phyloP scores from a whole-genome alignment of 2,329 filamentous ascomycete genomes.

The Penicillium sp. region DNA sequence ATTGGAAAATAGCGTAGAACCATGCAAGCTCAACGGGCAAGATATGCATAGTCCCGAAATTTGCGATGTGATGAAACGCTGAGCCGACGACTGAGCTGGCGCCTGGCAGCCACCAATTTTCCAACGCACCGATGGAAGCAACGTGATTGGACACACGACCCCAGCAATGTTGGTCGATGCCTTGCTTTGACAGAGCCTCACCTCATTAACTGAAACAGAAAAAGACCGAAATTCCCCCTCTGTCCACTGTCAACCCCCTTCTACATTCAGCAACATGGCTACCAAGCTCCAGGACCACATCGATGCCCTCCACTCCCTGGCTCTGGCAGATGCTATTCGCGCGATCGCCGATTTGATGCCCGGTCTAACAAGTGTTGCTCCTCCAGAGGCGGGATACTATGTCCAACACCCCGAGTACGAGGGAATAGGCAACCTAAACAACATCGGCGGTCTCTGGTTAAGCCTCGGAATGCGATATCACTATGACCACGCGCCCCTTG shows the following conservation, averaged over 20 bases:
- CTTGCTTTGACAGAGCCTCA: not conserved
- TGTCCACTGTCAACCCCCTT: too few relatives aligned
- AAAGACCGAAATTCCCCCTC: not conserved
- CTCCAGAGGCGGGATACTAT: constrained; percentile 11
- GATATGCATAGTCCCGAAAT: not conserved
- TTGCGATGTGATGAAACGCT: not conserved
- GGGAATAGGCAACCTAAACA: constrained; percentile 16
- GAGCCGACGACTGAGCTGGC: too few relatives aligned
- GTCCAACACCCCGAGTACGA: constrained; percentile 14
- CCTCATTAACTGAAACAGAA: not conserved
- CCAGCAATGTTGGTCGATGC: too few relatives aligned
- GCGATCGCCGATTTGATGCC: constrained; percentile 13
- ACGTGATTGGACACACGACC: too few relatives aligned
- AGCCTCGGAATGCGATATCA: constrained; percentile 8
- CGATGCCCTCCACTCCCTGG: constrained; percentile 8
- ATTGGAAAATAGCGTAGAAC: not conserved
- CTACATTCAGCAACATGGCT: not conserved
- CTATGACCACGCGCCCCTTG: constrained; percentile 16
- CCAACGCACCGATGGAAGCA: too few relatives aligned
- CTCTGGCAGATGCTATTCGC: constrained; percentile 13
- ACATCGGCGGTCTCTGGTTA: constrained; percentile 18
- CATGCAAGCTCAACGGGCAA: not conserved
- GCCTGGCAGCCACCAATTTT: too few relatives aligned
- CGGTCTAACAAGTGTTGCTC: constrained; percentile 12
- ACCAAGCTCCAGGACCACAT: constrained; percentile 12